Conservation (phyloP, 2,329 filamentous ascomycete genomes). For the Aspergillus sp. region DNA sequence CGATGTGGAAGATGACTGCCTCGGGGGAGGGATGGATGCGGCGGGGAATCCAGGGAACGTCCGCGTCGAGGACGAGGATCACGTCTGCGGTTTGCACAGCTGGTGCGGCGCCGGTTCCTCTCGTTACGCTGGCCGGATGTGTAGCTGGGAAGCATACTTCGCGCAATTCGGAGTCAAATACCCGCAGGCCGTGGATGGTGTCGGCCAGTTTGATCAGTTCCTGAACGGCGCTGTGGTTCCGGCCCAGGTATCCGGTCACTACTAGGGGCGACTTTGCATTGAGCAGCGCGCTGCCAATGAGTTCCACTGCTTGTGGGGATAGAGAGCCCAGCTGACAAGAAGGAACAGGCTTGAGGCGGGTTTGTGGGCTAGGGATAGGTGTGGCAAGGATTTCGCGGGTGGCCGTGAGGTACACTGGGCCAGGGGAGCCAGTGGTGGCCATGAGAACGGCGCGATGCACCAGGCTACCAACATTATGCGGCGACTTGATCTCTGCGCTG, state of each 20-base stretch:
- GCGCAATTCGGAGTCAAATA: slow-evolving; percentile 51
- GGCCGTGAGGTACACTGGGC: slow-evolving; percentile 76
- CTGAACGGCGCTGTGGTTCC: slow-evolving; percentile 43
- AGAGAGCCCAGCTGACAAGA: slow-evolving; percentile 8
- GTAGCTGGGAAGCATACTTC: slow-evolving; percentile 53
- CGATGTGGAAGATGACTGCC: slow-evolving; percentile 64
- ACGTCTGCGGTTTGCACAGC: slow-evolving; percentile 74
- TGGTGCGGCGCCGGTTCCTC: slow-evolving; percentile 70
- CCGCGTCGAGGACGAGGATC: slow-evolving; percentile 80
- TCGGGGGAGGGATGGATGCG: slow-evolving; percentile 4
- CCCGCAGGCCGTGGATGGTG: slow-evolving; percentile 51
- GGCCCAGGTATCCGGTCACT: slow-evolving; percentile 52
- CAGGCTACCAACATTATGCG: slow-evolving; percentile 81
- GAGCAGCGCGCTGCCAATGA: slow-evolving; percentile 44
- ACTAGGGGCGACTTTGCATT: slow-evolving; percentile 49
- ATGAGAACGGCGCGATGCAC: slow-evolving; percentile 81
- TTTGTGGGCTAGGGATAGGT: slow-evolving; percentile 15
- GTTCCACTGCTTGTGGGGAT: slow-evolving; percentile 30
- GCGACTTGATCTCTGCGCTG: slow-evolving; percentile 75
- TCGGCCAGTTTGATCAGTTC: slow-evolving; percentile 49
- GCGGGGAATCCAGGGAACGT: slow-evolving; percentile 81
- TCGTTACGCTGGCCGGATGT: slow-evolving; percentile 31
- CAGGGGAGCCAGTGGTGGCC: slow-evolving; percentile 70
- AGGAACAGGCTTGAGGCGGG: slow-evolving; percentile 7
- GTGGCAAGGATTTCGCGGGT: slow-evolving; percentile 72